phyloP scores from a whole-genome alignment of 2,329 filamentous ascomycete species.

The Apiospora saccharicola region DNA sequence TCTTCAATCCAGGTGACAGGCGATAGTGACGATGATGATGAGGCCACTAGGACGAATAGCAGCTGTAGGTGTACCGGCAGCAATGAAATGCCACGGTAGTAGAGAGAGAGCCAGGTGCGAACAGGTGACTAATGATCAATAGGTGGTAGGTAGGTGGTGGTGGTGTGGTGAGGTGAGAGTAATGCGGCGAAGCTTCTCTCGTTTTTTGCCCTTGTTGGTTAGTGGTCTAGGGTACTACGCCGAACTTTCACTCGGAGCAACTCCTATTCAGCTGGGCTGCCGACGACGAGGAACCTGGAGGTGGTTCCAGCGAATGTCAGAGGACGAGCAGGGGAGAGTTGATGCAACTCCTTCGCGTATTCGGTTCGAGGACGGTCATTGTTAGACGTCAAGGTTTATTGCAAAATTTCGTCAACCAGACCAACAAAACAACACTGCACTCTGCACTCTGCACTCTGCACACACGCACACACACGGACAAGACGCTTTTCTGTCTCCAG shows the following conservation, averaged over 20 bases:
- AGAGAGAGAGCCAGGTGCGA: neutral
- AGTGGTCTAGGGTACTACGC: slow-evolving; percentile 13
- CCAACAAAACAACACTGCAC: neutral
- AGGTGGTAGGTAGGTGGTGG: neutral
- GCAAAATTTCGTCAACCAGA: neutral
- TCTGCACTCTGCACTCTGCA: neutral
- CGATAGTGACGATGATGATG: neutral
- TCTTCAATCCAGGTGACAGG: neutral
- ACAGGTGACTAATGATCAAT: slow-evolving; percentile 19
- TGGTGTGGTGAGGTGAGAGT: slow-evolving; percentile 2
- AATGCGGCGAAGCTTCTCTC: neutral
- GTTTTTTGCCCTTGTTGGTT: slow-evolving; percentile 1
- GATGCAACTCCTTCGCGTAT: slow-evolving; percentile 37
- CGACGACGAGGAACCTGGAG: slow-evolving; percentile 38
- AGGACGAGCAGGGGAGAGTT: slow-evolving; percentile 37
- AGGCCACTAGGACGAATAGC: neutral
- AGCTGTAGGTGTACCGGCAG: neutral
- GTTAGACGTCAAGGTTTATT: slow-evolving; percentile 28
- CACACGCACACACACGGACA: neutral
- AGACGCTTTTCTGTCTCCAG: neutral
- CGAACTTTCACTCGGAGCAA: slow-evolving; percentile 15
- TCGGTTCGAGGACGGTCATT: slow-evolving; percentile 41
- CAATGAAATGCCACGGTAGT: slow-evolving; percentile 1
- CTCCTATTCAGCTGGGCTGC: slow-evolving; percentile 12
- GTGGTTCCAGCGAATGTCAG: slow-evolving; percentile 45